Base-by-base conservation (phyloP, 2,329 filamentous ascomycete genomes). In the Tolypocladium album region DNA sequence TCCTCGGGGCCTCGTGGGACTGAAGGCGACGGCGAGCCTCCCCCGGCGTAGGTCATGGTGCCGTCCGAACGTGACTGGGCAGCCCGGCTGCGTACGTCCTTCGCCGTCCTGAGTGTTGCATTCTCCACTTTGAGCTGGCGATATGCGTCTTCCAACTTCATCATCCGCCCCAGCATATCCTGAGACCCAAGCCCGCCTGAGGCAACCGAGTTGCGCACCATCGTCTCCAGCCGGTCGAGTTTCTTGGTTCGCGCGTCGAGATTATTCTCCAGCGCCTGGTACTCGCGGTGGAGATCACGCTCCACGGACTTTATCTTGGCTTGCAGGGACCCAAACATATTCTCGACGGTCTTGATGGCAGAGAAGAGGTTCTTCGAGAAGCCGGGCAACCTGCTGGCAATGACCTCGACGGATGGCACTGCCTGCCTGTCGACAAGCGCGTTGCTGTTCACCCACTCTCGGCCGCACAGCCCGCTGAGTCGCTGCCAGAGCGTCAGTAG, bases 371-470 rank as follows among this genome's bases (percentile, higher is more conserved):
- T 97, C 72, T 92, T 90, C 69, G 88, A 90, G 75, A 97, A 97
- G 1, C 89, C 90, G 0, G 89, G 88, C 5, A 97, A 81, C 74
- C 94, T 91, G 57, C 87, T 92, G 1, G 87, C 86, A 62, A 99
- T 89, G 17, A 92, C 87, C 68, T 97, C 93, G 40, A 95, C 81
- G 15, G 88, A 91, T 0, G 92, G 91, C 8, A 96, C 77, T 1
- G 83, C 85, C 61, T 93, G 89, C 24, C 92, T 90, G 67, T 94
- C 93, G 69, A 97, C 89, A 31, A 96, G 84, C 60, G 88, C 88
- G 72, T 97, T 92, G 68, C 88, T 86, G 71, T 96, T 89, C 5
- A 89, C 85, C 93, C 94, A 99, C 69, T 97, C 94, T 0, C 86
- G 83, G 13, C 94, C 94, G 68, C 94, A 97, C 52, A 97, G 81